These are phyloP conservation scores for Paraurostyla sp. DNA, from an alignment of 73 alveolate genomes.

Conservation along the genomic window DNA sequence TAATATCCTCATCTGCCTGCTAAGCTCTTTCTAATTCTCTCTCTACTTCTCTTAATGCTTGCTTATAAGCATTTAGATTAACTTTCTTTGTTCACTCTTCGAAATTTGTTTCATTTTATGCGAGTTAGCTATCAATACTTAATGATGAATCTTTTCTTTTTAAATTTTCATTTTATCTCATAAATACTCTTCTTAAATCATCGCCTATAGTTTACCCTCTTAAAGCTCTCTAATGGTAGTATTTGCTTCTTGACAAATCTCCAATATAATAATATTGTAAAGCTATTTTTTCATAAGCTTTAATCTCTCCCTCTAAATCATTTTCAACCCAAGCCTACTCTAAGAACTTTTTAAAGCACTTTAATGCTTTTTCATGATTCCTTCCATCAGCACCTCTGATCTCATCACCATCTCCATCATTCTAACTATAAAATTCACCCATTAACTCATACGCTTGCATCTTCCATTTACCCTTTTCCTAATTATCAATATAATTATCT, in stretches of 20 bases:
- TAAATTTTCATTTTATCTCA: not conserved
- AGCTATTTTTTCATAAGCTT: constrained; percentile 34
- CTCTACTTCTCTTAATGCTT: too few species aligned
- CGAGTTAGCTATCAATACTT: not conserved
- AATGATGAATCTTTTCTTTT: not conserved
- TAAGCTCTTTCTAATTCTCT: too few species aligned
- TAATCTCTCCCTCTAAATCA: not conserved
- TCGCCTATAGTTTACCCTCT: constrained; percentile 25
- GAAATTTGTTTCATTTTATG: not conserved
- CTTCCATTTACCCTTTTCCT: not conserved
- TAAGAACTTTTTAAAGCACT: constrained; percentile 21
- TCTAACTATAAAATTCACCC: constrained; percentile 15
- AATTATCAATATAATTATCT: not conserved
- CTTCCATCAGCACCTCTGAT: too few species aligned
- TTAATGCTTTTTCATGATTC: constrained; percentile 10
- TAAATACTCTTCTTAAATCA: constrained; percentile 42
- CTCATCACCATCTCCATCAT: not conserved
- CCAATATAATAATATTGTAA: constrained; percentile 18
- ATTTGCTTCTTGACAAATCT: constrained; percentile 16
- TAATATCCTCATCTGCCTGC: too few species aligned
- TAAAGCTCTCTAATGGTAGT: constrained; percentile 9
- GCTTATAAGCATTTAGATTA: too few species aligned
- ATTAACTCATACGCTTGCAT: constrained; percentile 16
- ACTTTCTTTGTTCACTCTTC: too few species aligned
- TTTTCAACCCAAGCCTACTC: constrained; percentile 5